Evolutionary conservation across 129 eudicot species (phyloP).

Genomic region (Artemisia annua): DNA sequence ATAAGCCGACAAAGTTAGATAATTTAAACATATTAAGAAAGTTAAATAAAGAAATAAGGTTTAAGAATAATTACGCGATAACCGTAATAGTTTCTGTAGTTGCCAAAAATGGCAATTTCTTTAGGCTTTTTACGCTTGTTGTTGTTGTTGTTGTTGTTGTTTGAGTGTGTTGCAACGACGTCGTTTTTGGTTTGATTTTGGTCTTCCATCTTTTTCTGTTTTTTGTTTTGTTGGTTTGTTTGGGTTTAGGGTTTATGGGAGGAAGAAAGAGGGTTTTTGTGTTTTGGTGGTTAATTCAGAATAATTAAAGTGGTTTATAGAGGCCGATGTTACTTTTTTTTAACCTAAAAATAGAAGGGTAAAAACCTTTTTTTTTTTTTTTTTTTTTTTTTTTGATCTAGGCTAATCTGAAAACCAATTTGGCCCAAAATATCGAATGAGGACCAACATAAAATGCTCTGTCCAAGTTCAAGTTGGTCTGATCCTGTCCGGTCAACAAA

Average conservation of each 20-base stretch:
- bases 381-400: too few species aligned
- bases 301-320: background rate
- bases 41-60: too few species aligned
- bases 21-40: too few species aligned
- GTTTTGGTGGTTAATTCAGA: background rate
- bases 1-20: too few species aligned
- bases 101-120: constrained; percentile 79
- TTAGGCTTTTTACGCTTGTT: constrained; percentile 59
- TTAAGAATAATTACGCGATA: constrained; percentile 50
- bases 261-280: background rate
- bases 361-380: too few species aligned
- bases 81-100: constrained; percentile 81
- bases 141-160: constrained; percentile 22
- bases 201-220: constrained; percentile 13
- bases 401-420: too few species aligned
- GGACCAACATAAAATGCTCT: too few species aligned
- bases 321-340: too few species aligned
- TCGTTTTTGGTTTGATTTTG: constrained; percentile 13
- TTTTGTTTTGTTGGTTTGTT: background rate
- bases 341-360: too few species aligned
- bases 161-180: background rate
- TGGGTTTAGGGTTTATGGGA: background rate
- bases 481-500: too few species aligned
- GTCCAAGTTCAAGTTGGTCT: too few species aligned
- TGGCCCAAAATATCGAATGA: too few species aligned